Conservation (phyloP, 345 rosid species). For the Moricandia moricandioides region DNA sequence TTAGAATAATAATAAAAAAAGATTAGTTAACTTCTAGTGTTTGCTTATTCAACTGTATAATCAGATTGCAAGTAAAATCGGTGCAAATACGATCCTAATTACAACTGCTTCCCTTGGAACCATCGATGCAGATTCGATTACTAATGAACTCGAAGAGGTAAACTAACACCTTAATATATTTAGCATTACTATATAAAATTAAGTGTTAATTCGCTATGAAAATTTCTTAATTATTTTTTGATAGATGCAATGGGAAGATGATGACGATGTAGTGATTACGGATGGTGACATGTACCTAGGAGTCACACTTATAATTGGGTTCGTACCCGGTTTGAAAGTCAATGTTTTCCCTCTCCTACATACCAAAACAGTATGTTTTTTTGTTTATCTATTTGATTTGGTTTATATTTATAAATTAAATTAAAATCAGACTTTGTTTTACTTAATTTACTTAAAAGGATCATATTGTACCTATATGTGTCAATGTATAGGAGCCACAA, state of each 20-base stretch:
- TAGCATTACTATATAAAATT: not conserved
- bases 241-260: conserved; percentile 6
- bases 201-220: not conserved
- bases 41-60: not conserved
- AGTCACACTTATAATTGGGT: conserved; percentile 47
- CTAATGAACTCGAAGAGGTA: conserved; percentile 38
- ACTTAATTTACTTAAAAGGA: not conserved
- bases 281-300: conserved; percentile 27
- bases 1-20: not conserved
- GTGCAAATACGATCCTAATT: conserved; percentile 48
- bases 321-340: conserved; percentile 39
- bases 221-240: not conserved
- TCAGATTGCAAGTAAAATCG: conserved; percentile 30
- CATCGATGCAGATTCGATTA: conserved; percentile 51
- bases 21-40: not conserved
- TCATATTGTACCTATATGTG: not conserved
- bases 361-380: not conserved
- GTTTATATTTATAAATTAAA: too few species aligned
- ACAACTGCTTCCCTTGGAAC: conserved; percentile 46
- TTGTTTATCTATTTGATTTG: too few species aligned
- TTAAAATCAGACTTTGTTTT: not conserved
- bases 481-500: not conserved
- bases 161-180: not conserved
- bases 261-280: not conserved
- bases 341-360: not conserved